Conservation (phyloP, 2,329 filamentous ascomycete genomes). For the Hymenoscyphus linearis region DNA sequence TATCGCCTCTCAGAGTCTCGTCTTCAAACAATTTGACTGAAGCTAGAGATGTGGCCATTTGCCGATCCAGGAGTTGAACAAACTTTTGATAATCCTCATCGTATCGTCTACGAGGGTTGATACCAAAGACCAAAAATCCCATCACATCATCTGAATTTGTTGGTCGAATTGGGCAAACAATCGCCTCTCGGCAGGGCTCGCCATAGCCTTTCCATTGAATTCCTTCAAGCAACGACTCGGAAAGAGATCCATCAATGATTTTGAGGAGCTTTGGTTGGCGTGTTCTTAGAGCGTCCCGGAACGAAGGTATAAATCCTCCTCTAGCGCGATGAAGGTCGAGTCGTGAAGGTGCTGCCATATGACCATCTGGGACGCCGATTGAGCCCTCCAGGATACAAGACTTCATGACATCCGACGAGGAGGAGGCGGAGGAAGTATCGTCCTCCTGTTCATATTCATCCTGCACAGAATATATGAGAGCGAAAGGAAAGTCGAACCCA, state of each 20-base stretch:
- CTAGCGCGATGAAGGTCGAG: conserved; percentile 65
- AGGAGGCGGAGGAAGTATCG: conserved; percentile 67
- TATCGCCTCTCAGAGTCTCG: conserved; percentile 67
- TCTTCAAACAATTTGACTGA: conserved; percentile 79
- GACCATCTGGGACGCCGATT: conserved; percentile 60
- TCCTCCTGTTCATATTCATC: conserved; percentile 58
- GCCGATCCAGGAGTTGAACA: conserved; percentile 65
- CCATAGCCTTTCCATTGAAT: conserved; percentile 68
- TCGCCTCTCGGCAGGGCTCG: conserved; percentile 63
- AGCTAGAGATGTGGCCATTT: conserved; percentile 72
- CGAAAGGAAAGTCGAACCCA: conserved; percentile 69
- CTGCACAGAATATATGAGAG: conserved; percentile 67
- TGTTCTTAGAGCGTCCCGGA: conserved; percentile 67
- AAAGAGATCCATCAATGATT: conserved; percentile 58
- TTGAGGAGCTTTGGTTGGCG: conserved; percentile 63
- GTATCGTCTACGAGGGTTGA: conserved; percentile 72
- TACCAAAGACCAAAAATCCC: conserved; percentile 38
- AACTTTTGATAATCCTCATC: conserved; percentile 76
- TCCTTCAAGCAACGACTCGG: conserved; percentile 56
- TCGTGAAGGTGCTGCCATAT: conserved; percentile 52
- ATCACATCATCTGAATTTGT: conserved; percentile 66
- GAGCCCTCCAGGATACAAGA: conserved; percentile 66
- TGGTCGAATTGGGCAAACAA: conserved; percentile 73
- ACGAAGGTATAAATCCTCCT: conserved; percentile 70
- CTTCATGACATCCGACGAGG: conserved; percentile 54